Base-by-base conservation (phyloP, 345 rosid genomes). In the Populus alba region DNA sequence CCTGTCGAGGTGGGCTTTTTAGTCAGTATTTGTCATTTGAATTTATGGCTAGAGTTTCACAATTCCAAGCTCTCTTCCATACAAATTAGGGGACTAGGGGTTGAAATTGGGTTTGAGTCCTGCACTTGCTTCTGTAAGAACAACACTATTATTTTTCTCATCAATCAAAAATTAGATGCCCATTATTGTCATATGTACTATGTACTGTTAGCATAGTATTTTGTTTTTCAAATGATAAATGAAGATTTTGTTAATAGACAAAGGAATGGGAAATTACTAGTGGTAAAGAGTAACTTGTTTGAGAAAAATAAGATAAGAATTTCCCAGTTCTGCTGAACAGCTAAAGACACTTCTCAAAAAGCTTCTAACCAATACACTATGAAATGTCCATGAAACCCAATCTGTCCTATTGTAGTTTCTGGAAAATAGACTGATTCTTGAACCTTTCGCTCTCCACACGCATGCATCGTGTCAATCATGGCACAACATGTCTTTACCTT, bases 1-100 rank as follows among this genome's bases (percentile, higher is more conserved):
- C 80, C 92, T 94, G 70, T 92, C 97, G 27, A 90, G 99, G 99
- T 89, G 82, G 61, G 82, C 9, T 78, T 73, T 72, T 76, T 70
- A 69, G 74, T 77, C 80, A 67, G 39, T 71, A 65, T 65, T 39
- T 37, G 71, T 45, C 59, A 68, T 72, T 68, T 39, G 38, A 77
- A 41, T 43, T 41, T 20, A 38, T 74, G 38, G 41, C 33, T 27
- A 27, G 33, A 73, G n/a, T 70, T 63, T 51, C 20, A 47, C 29
- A 59, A n/a, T 43, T 43, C 47, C 12, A 43, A 25, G 29, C 15
- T 9, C 13, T 59, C 5, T 53, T 20, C 23, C 59, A 18, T 53
- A 53, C n/a, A 53, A 53, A 53, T 53, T 53, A 7, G 23, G 8
- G 59, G 59, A 53, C 20, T 20, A 18, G 23, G 23, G 20, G 59